Conservation (phyloP, 352 stramenopile species). For the Globisporangium abappressorium region DNA sequence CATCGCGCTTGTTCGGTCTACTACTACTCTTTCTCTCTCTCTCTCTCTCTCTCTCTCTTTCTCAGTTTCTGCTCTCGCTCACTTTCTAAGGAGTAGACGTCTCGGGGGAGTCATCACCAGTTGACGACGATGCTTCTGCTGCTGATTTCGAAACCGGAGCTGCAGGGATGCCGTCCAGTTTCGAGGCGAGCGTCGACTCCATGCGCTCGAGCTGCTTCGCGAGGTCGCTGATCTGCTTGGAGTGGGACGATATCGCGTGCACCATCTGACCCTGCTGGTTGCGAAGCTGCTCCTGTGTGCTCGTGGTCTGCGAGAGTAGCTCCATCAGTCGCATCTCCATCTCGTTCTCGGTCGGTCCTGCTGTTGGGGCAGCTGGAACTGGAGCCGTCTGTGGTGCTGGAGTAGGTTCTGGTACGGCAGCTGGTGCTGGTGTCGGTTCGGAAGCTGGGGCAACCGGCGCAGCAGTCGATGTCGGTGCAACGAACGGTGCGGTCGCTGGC, state of each 20-base stretch:
- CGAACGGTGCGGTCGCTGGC: conserved; percentile 10
- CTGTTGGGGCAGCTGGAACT: background rate
- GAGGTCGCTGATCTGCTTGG: conserved; percentile 76
- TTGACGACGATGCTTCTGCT: background rate
- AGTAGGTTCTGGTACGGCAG: background rate
- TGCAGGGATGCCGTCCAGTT: background rate
- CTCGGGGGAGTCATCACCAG: background rate
- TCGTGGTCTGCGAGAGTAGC: conserved; percentile 76
- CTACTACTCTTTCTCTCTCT: background rate
- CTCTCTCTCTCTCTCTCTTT: background rate
- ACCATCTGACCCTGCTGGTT: conserved; percentile 84
- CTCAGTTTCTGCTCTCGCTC: background rate
- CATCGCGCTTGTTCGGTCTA: background rate
- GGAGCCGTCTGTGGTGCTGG: too few relatives aligned
- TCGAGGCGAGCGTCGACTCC: conserved; percentile 47
- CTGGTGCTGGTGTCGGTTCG: background rate
- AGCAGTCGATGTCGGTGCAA: background rate
- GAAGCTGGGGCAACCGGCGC: background rate
- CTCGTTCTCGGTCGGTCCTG: conserved; percentile 38
- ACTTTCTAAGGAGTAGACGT: background rate
- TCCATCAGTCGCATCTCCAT: conserved; percentile 79
- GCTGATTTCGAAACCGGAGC: background rate
- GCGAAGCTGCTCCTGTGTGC: conserved; percentile 74
- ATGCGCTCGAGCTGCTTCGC: conserved; percentile 81
- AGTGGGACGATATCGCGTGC: conserved; percentile 66